These are phyloP conservation scores for Paralagenidium karlingii DNA, from an alignment of 352 stramenopile species.

Conservation along the genomic window DNA sequence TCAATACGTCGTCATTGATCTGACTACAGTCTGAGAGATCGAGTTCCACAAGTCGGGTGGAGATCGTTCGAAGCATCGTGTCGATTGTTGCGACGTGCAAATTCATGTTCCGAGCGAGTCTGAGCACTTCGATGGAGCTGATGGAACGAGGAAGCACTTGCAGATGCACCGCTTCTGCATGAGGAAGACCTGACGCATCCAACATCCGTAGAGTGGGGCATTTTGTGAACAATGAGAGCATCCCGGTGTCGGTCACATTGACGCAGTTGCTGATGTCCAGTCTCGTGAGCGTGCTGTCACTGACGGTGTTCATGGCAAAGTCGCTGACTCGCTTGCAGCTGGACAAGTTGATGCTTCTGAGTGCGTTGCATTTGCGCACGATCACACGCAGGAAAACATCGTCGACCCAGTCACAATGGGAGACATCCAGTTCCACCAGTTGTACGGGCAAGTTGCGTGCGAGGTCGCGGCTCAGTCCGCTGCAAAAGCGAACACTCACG, in stretches of 20 bases:
- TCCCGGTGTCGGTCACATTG: conserved; percentile 35
- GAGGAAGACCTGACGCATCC: too few species aligned
- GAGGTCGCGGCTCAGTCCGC: conserved; percentile 4
- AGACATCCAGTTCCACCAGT: conserved; percentile 36
- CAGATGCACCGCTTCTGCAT: conserved; percentile 14
- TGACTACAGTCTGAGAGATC: conserved; percentile 38
- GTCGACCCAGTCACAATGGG: conserved; percentile 55
- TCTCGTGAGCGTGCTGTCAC: conserved; percentile 23
- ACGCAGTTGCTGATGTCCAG: conserved; percentile 44
- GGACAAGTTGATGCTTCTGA: conserved; percentile 20
- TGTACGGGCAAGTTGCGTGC: conserved; percentile 6
- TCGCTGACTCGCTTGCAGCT: conserved; percentile 50
- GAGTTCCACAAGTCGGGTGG: conserved; percentile 19
- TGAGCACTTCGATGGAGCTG: conserved; percentile 15
- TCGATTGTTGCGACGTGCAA: conserved; percentile 28
- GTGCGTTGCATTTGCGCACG: conserved; percentile 14
- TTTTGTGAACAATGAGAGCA: conserved; percentile 53
- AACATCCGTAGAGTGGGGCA: too few species aligned
- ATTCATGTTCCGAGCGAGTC: conserved; percentile 15
- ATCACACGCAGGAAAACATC: conserved; percentile 31
- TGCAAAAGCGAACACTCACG: conserved; percentile 12
- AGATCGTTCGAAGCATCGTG: conserved; percentile 24
- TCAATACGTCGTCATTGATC: conserved; percentile 38
- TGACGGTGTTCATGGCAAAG: conserved; percentile 48
- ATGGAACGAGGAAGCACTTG: conserved; percentile 13